A percentile compares a stretch with the other conserved stretches of the same genome.
Evolutionary conservation across 805 yeast genomes (phyloP).

Genomic region (Teunomyces kruisii): DNA sequence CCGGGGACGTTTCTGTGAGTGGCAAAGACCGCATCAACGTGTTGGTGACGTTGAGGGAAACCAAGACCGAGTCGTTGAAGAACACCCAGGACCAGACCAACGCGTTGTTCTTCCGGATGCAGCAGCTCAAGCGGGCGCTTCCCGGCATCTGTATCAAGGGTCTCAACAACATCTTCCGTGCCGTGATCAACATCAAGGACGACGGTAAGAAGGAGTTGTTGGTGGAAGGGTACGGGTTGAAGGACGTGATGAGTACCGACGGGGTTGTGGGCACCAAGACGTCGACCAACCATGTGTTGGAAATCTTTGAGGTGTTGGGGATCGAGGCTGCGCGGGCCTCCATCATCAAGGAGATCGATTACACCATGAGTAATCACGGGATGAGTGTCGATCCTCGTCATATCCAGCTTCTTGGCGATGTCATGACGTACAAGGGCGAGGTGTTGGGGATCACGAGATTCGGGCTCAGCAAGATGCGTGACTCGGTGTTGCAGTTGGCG

Average conservation of each 20-base stretch:
- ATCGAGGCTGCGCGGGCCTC: constrained; percentile 97
- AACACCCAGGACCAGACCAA: constrained; percentile 32
- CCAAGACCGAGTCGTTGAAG: constrained; percentile 37
- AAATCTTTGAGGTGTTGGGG: constrained; percentile 85
- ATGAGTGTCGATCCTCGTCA: constrained; percentile 99
- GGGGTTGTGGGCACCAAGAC: constrained; percentile 91
- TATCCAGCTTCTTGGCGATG: constrained; percentile 94
- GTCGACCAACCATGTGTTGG: constrained; percentile 87
- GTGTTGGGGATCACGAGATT: constrained; percentile 97
- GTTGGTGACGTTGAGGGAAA: constrained; percentile 45
- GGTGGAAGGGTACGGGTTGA: constrained; percentile 96
- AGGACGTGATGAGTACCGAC: constrained; percentile 95
- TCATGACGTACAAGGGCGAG: constrained; percentile 98
- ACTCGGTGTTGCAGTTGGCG: constrained; percentile 93
- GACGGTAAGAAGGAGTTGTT: constrained; percentile 84
- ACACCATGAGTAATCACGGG: constrained; percentile 98
- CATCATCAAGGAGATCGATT: constrained; percentile 90
- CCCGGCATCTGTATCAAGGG: constrained; percentile 94
- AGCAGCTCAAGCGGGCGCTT: constrained; percentile 78
- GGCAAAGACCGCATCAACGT: constrained; percentile 70
- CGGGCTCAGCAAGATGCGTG: constrained; percentile 98
- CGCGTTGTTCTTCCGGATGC: constrained; percentile 83
- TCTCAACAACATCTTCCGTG: constrained; percentile 85
- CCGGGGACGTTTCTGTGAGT: constrained; percentile 65
- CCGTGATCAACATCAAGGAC: constrained; percentile 90